Evolutionary conservation across 2,329 filamentous ascomycete species (phyloP).

Genomic region (Lizonia empirigonia): DNA sequence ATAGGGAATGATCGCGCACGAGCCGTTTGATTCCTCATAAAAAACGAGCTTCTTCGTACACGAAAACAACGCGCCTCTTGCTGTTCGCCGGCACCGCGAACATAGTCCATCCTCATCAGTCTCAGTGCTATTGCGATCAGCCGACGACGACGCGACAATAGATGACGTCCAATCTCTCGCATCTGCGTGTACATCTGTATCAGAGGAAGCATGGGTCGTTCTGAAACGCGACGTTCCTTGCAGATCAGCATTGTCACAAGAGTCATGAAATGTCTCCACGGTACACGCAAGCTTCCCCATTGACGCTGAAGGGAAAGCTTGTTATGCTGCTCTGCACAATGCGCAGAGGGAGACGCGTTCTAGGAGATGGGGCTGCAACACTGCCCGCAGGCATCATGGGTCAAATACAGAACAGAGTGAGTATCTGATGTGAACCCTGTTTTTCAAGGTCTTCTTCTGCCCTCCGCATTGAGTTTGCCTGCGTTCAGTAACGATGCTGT

Average conservation of each 20-base stretch:
- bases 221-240: conserved; percentile 9
- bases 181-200: conserved; percentile 1
- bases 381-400: conserved; percentile 8
- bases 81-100: too few relatives aligned
- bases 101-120: too few relatives aligned
- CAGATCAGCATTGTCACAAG: conserved; percentile 11
- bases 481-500: conserved; percentile 4
- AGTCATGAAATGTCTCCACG: conserved; percentile 16
- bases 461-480: background rate
- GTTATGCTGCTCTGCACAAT: conserved; percentile 7
- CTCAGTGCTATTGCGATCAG: conserved; percentile 1
- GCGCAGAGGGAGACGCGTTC: conserved; percentile 7
- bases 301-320: conserved; percentile 2
- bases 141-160: background rate
- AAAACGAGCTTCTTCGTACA: too few relatives aligned
- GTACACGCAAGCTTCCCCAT: conserved; percentile 15
- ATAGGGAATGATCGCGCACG: too few relatives aligned
- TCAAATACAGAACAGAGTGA: background rate
- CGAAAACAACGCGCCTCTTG: background rate
- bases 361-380: conserved; percentile 4
- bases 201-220: background rate
- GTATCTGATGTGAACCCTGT: conserved; percentile 3
- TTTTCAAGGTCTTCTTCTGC: background rate
- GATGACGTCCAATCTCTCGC: background rate
- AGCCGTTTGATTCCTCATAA: too few relatives aligned